These are phyloP conservation scores for Xylaria intraflava DNA, from an alignment of 495 filamentous ascomycete genomes.

Conservation along the genomic window DNA sequence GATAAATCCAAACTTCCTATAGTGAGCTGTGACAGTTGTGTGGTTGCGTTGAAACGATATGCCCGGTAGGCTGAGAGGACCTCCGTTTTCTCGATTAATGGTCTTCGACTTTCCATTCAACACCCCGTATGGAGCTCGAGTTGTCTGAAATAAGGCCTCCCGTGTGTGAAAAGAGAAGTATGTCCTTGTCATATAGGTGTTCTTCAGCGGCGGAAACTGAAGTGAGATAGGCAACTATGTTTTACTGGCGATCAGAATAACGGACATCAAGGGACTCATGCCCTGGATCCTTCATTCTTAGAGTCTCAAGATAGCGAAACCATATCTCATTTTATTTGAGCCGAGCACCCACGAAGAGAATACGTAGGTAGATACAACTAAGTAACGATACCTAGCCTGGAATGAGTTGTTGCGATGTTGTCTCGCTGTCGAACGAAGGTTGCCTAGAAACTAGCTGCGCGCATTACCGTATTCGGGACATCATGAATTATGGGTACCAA, in stretches of 20 bases:
- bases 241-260: too few species aligned
- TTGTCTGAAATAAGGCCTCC: neutral
- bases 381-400: too few species aligned
- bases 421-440: too few species aligned
- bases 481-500: too few species aligned
- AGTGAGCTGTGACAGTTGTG: neutral
- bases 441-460: too few species aligned
- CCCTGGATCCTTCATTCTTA: neutral
- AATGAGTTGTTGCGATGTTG: too few species aligned
- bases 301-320: neutral
- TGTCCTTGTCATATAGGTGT: neutral
- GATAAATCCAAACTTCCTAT: neutral
- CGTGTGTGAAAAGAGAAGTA: neutral
- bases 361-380: too few species aligned
- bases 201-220: neutral
- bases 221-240: too few species aligned
- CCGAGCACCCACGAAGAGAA: too few species aligned
- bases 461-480: too few species aligned
- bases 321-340: neutral
- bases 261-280: too few species aligned
- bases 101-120: neutral
- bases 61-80: neutral
- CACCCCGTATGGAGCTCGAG: neutral
- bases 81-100: neutral
- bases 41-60: neutral